phyloP scores from a whole-genome alignment of 345 rosid genomes.

The Ceriops decandra region DNA sequence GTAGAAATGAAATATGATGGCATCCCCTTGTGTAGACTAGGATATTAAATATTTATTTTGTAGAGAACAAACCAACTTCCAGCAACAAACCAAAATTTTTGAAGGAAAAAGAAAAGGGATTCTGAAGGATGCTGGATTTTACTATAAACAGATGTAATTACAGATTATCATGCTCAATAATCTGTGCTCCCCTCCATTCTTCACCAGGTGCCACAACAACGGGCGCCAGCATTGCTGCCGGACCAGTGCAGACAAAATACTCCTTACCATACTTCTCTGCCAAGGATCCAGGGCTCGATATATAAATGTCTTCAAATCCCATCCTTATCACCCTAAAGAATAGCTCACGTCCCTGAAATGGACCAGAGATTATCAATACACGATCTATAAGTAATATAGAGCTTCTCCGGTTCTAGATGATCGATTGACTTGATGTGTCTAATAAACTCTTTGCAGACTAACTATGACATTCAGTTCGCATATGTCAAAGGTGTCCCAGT shows the following conservation, averaged over 20 bases:
- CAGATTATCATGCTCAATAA: constrained; percentile 88
- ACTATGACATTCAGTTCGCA: too few species aligned
- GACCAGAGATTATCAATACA: background rate
- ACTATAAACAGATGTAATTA: constrained; percentile 29
- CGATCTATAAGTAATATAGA: background rate
- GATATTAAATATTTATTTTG: background rate
- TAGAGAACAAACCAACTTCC: background rate
- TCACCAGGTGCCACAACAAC: constrained; percentile 55
- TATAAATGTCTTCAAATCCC: constrained; percentile 70
- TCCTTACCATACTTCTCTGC: constrained; percentile 62
- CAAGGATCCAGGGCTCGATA: constrained; percentile 49
- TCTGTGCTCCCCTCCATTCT: constrained; percentile 80
- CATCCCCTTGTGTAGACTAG: background rate
- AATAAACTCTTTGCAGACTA: too few species aligned
- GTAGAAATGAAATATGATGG: background rate
- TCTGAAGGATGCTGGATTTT: background rate
- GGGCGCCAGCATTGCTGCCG: constrained; percentile 75
- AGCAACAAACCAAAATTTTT: background rate
- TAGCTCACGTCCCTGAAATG: constrained; percentile 61
- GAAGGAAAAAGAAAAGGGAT: background rate
- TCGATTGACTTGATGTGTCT: background rate
- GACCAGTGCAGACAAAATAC: constrained; percentile 75
- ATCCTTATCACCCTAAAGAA: constrained; percentile 73
- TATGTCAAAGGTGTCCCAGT: too few species aligned
- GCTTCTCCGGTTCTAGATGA: constrained; percentile 4